Percentiles rank a stretch among this genome's conserved stretches.
phyloP scores from a whole-genome alignment of 805 yeast species.

The Spathaspora sp. region DNA sequence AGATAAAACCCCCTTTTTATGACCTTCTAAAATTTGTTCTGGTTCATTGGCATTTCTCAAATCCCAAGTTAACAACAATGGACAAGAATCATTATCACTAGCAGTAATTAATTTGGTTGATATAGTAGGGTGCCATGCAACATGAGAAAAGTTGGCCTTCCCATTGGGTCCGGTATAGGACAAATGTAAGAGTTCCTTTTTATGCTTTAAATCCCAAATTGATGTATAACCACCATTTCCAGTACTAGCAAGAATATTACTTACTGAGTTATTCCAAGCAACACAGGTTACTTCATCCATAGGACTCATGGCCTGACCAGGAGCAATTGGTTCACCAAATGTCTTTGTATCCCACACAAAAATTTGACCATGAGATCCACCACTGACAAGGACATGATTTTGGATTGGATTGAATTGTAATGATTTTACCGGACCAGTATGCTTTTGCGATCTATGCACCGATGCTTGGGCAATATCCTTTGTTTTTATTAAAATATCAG shows the following conservation, averaged over 20 bases:
- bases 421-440: conserved; percentile 65
- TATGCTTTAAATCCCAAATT: conserved; percentile 89
- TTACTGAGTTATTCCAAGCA: conserved; percentile 82
- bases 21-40: conserved; percentile 70
- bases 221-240: conserved; percentile 84
- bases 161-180: conserved; percentile 54
- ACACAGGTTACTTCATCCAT: conserved; percentile 76
- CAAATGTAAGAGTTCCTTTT: conserved; percentile 84
- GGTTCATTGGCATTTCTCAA: conserved; percentile 93
- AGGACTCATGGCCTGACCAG: conserved; percentile 79
- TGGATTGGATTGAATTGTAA: conserved; percentile 77
- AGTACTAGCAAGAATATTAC: conserved; percentile 88
- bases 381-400: conserved; percentile 71
- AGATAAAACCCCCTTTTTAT: conserved; percentile 81
- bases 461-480: conserved; percentile 40
- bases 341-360: conserved; percentile 84
- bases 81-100: conserved; percentile 73
- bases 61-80: conserved; percentile 89
- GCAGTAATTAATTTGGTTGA: conserved; percentile 88
- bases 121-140: conserved; percentile 93
- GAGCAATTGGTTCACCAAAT: conserved; percentile 52
- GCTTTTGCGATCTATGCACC: conserved; percentile 52
- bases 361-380: conserved; percentile 86
- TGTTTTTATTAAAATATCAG: conserved; percentile 43
- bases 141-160: conserved; percentile 71